A percentile compares a stretch with the other conserved stretches of the same genome.
phyloP scores from a whole-genome alignment of 2,329 filamentous ascomycete genomes.

The Scolecobasidium constrictum region DNA sequence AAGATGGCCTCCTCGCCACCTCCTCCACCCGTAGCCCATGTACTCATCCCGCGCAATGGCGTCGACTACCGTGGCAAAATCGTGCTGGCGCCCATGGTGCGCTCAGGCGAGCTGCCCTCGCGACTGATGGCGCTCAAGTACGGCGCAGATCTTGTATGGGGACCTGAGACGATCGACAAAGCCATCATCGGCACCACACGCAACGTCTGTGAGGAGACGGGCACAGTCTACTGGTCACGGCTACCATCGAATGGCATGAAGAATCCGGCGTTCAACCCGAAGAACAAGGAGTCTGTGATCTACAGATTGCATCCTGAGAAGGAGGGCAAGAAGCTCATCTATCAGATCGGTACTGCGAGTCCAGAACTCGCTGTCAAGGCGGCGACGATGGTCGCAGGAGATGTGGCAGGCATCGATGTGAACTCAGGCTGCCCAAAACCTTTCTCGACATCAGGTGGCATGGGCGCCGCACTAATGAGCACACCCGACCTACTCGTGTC shows the following conservation, averaged over 20 bases:
- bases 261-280: slow-evolving; percentile 43
- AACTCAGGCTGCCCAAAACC: slow-evolving; percentile 98
- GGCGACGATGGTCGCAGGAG: slow-evolving; percentile 69
- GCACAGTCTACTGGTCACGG: slow-evolving; percentile 77
- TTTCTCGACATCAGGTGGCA: slow-evolving; percentile 85
- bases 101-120: slow-evolving; percentile 89
- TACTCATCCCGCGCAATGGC: slow-evolving; percentile 77
- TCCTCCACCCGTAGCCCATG: slow-evolving; percentile 62
- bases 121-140: slow-evolving; percentile 84
- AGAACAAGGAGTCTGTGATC: slow-evolving; percentile 54
- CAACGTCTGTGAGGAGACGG: slow-evolving; percentile 62
- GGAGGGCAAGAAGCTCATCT: slow-evolving; percentile 69
- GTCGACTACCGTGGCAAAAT: slow-evolving; percentile 91
- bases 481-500: slow-evolving; percentile 74
- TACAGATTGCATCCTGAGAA: slow-evolving; percentile 71
- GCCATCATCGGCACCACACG: slow-evolving; percentile 81
- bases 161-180: slow-evolving; percentile 88
- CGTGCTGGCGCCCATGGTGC: slow-evolving; percentile 94
- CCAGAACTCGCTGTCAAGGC: slow-evolving; percentile 76
- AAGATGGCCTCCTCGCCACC: slow-evolving; percentile 13
- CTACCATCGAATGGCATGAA: slow-evolving; percentile 59
- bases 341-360: slow-evolving; percentile 82
- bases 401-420: slow-evolving; percentile 90
- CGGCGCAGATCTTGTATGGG: slow-evolving; percentile 95
- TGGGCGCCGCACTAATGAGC: slow-evolving; percentile 84